Percentiles rank a stretch among this genome's conserved stretches.
These are phyloP conservation scores for Psilocybe subaeruginosa DNA, from an alignment of 768 basidiomycete genomes.

Conservation along the genomic window DNA sequence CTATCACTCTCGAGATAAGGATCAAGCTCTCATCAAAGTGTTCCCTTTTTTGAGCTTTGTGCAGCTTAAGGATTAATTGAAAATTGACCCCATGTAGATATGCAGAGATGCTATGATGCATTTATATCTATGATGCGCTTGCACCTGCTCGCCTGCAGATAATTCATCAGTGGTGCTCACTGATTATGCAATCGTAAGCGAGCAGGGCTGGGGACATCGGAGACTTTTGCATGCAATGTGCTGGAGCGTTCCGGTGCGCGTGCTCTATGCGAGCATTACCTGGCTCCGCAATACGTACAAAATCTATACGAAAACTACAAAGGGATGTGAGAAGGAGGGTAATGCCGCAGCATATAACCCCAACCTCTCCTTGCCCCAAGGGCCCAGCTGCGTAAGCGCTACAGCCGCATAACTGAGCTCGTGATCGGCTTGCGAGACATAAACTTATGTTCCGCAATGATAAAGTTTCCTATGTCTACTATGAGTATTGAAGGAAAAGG, in stretches of 20 bases:
- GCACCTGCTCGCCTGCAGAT: neutral
- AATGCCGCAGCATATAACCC: too few species aligned
- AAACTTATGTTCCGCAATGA: too few species aligned
- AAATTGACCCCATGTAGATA: neutral
- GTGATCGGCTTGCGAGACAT: too few species aligned
- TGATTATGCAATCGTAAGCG: too few species aligned
- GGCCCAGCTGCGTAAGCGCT: too few species aligned
- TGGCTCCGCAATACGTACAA: too few species aligned
- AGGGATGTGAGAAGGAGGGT: neutral
- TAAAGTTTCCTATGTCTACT: too few species aligned
- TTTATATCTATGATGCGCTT: neutral
- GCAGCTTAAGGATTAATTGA: conserved; percentile 10
- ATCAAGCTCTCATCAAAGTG: neutral
- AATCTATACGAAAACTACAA: neutral
- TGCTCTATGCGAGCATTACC: too few species aligned
- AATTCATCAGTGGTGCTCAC: neutral
- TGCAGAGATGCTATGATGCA: neutral
- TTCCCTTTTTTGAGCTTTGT: neutral
- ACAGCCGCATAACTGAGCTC: too few species aligned
- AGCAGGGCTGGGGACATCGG: too few species aligned
- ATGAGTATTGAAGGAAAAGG: too few species aligned
- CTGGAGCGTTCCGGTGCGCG: neutral
- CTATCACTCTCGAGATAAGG: neutral
- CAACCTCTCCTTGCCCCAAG: too few species aligned
- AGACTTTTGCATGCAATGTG: neutral